phyloP scores from a whole-genome alignment of 2,329 filamentous ascomycete genomes.

The Fusarium musae region DNA sequence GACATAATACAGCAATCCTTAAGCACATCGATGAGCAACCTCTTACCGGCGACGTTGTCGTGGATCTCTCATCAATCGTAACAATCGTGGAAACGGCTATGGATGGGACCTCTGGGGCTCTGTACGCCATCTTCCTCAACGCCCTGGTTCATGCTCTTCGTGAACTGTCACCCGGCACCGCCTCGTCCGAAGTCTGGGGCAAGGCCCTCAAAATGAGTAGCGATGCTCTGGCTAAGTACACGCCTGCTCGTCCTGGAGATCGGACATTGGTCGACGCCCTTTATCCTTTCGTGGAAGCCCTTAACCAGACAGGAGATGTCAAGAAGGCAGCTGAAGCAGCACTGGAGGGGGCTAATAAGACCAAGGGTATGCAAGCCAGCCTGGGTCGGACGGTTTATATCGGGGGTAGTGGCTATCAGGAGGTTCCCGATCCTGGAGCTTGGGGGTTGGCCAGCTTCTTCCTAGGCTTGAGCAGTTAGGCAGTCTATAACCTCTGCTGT shows the following conservation, averaged over 20 bases:
- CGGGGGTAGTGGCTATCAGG: conserved; percentile 57
- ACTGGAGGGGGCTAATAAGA: conserved; percentile 79
- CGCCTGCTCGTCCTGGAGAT: conserved; percentile 88
- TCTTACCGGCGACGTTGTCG: conserved; percentile 62
- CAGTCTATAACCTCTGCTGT: conserved; percentile 25
- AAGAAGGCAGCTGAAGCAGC: conserved; percentile 80
- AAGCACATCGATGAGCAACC: conserved; percentile 58
- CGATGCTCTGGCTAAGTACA: conserved; percentile 81
- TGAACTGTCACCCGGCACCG: conserved; percentile 53
- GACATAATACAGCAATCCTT: conserved; percentile 58
- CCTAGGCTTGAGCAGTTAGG: conserved; percentile 68
- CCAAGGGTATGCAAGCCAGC: conserved; percentile 92
- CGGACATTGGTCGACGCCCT: conserved; percentile 91
- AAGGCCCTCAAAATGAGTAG: conserved; percentile 77
- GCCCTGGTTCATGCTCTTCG: conserved; percentile 75
- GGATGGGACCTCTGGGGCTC: conserved; percentile 71
- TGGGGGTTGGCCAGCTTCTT: conserved; percentile 83
- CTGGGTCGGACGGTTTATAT: conserved; percentile 69
- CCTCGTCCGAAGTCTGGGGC: conserved; percentile 61
- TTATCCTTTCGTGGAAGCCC: conserved; percentile 82
- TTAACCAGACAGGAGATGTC: conserved; percentile 73
- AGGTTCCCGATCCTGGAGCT: conserved; percentile 73
- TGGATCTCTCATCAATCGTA: conserved; percentile 64
- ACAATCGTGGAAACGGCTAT: conserved; percentile 66
- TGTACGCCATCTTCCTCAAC: conserved; percentile 88